These are phyloP conservation scores for Solanum chiquidenum DNA, from an alignment of 257 asterid genomes.

Conservation along the genomic window DNA sequence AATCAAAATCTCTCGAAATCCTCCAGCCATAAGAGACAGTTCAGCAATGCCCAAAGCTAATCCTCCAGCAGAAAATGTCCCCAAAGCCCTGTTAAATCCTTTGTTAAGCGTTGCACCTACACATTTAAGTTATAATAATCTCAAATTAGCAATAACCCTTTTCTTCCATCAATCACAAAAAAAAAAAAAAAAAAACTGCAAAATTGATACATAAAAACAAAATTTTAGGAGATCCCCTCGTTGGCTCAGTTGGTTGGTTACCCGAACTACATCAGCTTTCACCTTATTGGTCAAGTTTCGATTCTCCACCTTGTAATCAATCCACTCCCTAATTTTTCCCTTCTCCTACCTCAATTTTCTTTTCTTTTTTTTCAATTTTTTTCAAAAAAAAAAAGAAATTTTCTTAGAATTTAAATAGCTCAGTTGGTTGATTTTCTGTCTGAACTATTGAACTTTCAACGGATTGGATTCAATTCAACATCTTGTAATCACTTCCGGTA, in stretches of 20 bases:
- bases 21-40: conserved; percentile 35
- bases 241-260: neutral
- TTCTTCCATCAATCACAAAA: neutral
- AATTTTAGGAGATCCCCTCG: neutral
- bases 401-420: neutral
- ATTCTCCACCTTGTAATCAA: neutral
- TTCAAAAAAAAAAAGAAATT: no score
- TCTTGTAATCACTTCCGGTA: neutral
- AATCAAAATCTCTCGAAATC: conserved; percentile 42
- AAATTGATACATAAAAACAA: neutral
- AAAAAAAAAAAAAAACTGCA: neutral
- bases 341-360: no score
- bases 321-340: neutral
- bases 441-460: neutral
- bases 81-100: conserved; percentile 40
- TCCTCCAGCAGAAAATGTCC: conserved; percentile 43
- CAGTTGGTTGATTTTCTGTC: neutral
- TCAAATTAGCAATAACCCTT: neutral
- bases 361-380: no score
- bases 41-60: conserved; percentile 33
- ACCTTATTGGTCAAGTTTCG: neutral
- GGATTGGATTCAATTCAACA: neutral
- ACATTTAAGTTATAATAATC: neutral
- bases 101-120: conserved; percentile 39
- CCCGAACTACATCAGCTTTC: neutral